A percentile compares a stretch with the other conserved stretches of the same genome.
phyloP scores from a whole-genome alignment of 495 filamentous ascomycete species.

The Penicillium malachiteum region DNA sequence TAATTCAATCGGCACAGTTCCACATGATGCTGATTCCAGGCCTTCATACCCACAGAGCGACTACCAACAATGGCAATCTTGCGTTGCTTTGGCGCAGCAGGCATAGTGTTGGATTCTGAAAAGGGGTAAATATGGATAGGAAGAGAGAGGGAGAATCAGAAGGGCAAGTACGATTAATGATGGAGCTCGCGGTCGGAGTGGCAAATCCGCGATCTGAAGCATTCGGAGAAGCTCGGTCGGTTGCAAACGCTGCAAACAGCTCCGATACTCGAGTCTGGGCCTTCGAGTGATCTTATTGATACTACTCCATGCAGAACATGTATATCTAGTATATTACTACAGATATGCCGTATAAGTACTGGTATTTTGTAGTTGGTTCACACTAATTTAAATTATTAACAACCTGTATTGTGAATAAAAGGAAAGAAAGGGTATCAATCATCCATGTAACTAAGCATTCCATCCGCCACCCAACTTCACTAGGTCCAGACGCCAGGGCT shows the following conservation, averaged over 20 bases:
- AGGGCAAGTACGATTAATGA: background rate
- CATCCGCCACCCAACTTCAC: background rate
- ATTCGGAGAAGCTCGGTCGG: constrained; percentile 16
- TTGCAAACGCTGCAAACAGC: constrained; percentile 33
- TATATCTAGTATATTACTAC: no score
- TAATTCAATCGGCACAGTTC: background rate
- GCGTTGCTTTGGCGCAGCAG: constrained; percentile 83
- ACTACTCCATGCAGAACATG: no score
- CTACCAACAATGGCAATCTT: constrained; percentile 99
- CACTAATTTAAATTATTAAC: no score
- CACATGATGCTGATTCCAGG: background rate
- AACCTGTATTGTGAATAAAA: no score
- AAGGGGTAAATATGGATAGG: background rate
- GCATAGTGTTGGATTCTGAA: constrained; percentile 54
- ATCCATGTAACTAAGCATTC: background rate
- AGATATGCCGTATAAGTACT: background rate
- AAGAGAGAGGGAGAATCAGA: background rate
- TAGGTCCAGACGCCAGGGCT: background rate
- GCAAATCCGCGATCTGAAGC: constrained; percentile 27
- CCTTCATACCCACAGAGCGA: constrained; percentile 83
- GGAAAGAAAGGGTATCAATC: background rate
- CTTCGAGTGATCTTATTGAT: no score
- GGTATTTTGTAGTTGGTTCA: no score
- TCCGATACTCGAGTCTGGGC: background rate
- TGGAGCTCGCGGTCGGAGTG: constrained; percentile 17